Percentiles rank a stretch among this genome's conserved stretches.
phyloP scores from a whole-genome alignment of 192 early-diverging fungal species.

The Physocladia obscura region DNA sequence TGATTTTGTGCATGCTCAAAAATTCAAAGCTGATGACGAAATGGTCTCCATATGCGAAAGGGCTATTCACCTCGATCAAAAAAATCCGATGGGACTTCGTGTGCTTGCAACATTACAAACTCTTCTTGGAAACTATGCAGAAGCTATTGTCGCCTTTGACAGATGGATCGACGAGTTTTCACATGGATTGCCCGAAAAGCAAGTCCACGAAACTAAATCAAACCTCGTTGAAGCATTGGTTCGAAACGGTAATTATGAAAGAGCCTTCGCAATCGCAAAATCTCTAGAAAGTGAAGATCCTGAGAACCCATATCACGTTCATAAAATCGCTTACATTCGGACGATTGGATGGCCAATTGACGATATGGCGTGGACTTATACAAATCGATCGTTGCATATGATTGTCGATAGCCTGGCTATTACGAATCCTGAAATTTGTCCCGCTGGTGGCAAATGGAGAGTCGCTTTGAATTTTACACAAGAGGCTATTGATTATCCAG shows the following conservation, averaged over 20 bases:
- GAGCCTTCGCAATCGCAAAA: not conserved
- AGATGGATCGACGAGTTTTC: not conserved
- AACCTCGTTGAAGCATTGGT: not conserved
- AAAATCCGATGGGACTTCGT: not conserved
- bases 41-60: not conserved
- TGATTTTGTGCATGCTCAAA: constrained; percentile 1
- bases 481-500: constrained; percentile 5
- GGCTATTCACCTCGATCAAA: not conserved
- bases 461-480: constrained; percentile 13
- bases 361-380: not conserved
- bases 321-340: constrained; percentile 3
- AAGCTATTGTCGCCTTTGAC: not conserved
- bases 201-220: not conserved
- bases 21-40: not conserved
- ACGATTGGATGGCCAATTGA: constrained; percentile 20
- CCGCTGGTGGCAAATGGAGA: constrained; percentile 1
- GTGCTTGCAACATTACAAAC: not conserved
- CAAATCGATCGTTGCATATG: not conserved
- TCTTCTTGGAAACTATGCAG: not conserved
- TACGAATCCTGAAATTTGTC: not conserved
- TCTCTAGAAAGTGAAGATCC: not conserved
- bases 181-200: not conserved
- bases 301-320: not conserved
- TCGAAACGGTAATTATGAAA: not conserved
- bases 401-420: not conserved